A percentile compares a stretch with the other conserved stretches of the same genome.
phyloP scores from a whole-genome alignment of 2,329 filamentous ascomycete genomes.

The Penicillium verrucosum region DNA sequence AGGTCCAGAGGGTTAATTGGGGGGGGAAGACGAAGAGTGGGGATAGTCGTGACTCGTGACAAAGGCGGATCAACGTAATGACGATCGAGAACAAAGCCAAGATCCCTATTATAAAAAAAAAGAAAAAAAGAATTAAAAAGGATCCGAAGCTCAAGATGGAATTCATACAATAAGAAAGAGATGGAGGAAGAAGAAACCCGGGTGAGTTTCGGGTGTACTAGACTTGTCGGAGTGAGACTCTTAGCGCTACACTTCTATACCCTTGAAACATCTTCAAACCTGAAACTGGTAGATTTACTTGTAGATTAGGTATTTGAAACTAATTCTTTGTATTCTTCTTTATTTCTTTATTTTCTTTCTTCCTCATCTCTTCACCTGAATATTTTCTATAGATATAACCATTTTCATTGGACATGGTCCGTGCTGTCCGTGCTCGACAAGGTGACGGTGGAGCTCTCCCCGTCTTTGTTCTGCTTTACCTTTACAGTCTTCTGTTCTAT shows the following conservation, averaged over 20 bases:
- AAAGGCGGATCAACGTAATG: conserved; percentile 10
- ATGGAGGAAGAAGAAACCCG: neutral
- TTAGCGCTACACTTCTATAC: neutral
- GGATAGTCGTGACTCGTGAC: conserved; percentile 11
- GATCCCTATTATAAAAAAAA: neutral
- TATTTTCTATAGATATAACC: neutral
- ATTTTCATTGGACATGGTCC: conserved; percentile 9
- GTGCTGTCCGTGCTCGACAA: conserved; percentile 20
- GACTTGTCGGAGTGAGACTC: neutral
- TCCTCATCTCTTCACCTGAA: neutral
- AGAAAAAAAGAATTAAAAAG: neutral
- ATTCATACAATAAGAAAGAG: neutral
- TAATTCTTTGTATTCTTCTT: neutral
- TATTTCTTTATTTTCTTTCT: neutral
- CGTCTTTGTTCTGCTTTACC: neutral
- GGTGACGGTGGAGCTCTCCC: conserved; percentile 10
- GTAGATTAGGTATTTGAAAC: neutral
- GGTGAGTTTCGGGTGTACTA: neutral
- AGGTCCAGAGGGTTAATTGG: conserved; percentile 8
- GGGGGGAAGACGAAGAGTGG: conserved; percentile 1
- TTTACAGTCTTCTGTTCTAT: neutral
- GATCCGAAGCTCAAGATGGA: neutral
- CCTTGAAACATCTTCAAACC: neutral
- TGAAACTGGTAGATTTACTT: neutral
- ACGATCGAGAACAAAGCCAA: conserved; percentile 6